Evolutionary conservation across 208 protist species (phyloP).

Genomic region (Crithidia expoeki): DNA sequence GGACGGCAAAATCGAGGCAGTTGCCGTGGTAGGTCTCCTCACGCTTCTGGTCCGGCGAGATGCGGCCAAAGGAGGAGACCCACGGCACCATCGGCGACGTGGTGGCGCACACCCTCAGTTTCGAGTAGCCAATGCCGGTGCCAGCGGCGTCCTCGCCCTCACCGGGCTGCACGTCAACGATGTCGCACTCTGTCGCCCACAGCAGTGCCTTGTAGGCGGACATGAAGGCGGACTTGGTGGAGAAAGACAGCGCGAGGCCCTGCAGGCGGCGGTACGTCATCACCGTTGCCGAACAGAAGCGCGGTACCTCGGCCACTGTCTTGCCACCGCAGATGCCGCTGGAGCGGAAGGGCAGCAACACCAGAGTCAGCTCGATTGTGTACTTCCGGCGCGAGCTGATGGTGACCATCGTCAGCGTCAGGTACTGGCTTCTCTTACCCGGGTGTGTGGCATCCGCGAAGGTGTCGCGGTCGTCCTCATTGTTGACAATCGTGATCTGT

Average conservation of each 20-base stretch:
- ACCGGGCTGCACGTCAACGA: constrained; percentile 42
- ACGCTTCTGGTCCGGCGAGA: constrained; percentile 4
- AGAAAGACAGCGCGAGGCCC: constrained; percentile 72
- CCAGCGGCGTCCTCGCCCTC: constrained; percentile 21
- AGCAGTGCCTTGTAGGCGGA: constrained; percentile 82
- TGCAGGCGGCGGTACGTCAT: constrained; percentile 59
- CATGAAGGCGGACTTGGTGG: constrained; percentile 72
- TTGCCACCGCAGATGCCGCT: constrained; percentile 41
- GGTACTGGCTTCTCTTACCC: constrained; percentile 25
- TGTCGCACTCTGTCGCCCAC: constrained; percentile 86
- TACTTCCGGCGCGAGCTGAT: constrained; percentile 65
- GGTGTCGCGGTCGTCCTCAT: constrained; percentile 60
- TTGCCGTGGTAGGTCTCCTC: constrained; percentile 53
- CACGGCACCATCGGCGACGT: constrained; percentile 62
- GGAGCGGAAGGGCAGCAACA: constrained; percentile 71
- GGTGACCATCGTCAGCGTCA: constrained; percentile 75
- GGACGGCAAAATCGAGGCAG: constrained; percentile 60
- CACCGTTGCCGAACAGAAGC: constrained; percentile 56
- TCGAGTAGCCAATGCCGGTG: constrained; percentile 34
- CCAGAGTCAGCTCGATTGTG: constrained; percentile 72
- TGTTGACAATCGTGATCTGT: constrained; percentile 45
- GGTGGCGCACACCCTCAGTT: constrained; percentile 62
- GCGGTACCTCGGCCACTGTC: constrained; percentile 65
- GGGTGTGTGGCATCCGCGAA: constrained; percentile 31
- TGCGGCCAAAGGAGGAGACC: constrained; percentile 44